These are phyloP conservation scores for Nannochloris sp. DNA, from an alignment of 139 green algal genomes.

Conservation along the genomic window DNA sequence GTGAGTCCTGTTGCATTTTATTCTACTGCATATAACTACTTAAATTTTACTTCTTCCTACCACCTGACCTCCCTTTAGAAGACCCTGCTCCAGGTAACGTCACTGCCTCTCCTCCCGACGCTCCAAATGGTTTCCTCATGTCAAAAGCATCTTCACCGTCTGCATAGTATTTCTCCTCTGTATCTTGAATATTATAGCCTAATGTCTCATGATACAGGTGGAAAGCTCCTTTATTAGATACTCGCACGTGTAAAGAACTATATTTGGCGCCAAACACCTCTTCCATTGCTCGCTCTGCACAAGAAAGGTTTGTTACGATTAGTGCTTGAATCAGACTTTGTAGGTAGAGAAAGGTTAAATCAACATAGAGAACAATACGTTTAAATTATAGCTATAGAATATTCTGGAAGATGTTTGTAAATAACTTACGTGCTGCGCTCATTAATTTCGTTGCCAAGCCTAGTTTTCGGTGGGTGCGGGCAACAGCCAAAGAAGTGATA, in stretches of 20 bases:
- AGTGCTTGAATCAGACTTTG: slow-evolving; percentile 2
- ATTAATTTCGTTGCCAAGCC: slow-evolving; percentile 95
- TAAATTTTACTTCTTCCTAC: too few relatives aligned
- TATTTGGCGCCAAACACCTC: slow-evolving; percentile 94
- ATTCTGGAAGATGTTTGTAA: background rate
- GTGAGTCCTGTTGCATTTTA: background rate
- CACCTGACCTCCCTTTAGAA: too few relatives aligned
- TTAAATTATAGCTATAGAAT: background rate
- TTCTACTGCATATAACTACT: background rate
- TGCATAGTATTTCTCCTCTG: slow-evolving; percentile 97
- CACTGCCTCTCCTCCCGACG: background rate
- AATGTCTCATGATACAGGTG: slow-evolving; percentile 95
- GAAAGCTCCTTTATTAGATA: slow-evolving; percentile 89
- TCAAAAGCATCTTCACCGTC: slow-evolving; percentile 95
- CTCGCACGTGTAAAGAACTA: slow-evolving; percentile 91
- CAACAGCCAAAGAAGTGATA: slow-evolving; percentile 96
- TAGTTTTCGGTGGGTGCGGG: slow-evolving; percentile 91
- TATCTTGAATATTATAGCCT: slow-evolving; percentile 85
- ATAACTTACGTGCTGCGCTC: slow-evolving; percentile 70
- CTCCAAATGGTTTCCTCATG: slow-evolving; percentile 81
- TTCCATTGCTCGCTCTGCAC: slow-evolving; percentile 81
- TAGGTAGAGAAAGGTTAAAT: slow-evolving; percentile 1
- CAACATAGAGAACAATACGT: slow-evolving; percentile 5
- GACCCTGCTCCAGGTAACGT: too few relatives aligned
- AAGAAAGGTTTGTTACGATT: background rate